Base-by-base conservation (phyloP, 352 stramenopile species). In the Globisporangium nunn region DNA sequence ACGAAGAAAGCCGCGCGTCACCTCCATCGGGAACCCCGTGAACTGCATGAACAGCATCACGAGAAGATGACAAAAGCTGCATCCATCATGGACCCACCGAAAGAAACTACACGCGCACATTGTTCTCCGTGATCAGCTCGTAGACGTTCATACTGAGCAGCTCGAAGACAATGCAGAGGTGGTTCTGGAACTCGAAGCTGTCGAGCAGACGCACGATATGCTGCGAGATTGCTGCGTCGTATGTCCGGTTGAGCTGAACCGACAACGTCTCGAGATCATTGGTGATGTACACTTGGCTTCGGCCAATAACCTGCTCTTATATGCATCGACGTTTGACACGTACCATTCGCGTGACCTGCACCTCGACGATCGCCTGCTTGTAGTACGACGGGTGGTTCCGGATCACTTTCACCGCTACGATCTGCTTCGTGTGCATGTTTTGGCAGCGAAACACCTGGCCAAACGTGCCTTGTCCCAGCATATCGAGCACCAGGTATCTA, bases 321-420 rank as follows among this genome's bases (percentile, higher is more conserved):
- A 23, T 23, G 23, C 23, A 23, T 23, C 23, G 23, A 23, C 23
- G 23, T 23, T 23, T 23, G 73, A 55, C 84, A 30, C 76, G 71
- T 30, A 98, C 74, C 67, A 90, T 67, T 31, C 73, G 70, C 55
- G 98, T 76, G 31, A 99, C 78, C 51, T 93, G 76, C 61, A 98
- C 96, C 69, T 99, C 96, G 18, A 91, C 96, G 62, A 91, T 79
- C 7, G 94, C 95, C 41, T 76, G 66, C 60, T 99, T 96, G 65
- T 96, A 73, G 39, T 91, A 78, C 64, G 98, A 98, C 35, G 89
- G 84, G 58, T 93, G 93, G 63, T 87, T 98, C 67, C 98, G 98
- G 61, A 99, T 98, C 56, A 99, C 97, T 69, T 98, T 98, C 58
- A 98, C 95, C 1, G 91, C 92, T 7, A 98, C 91, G 50, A 96